phyloP scores from a whole-genome alignment of 768 basidiomycete species.

The Lactarius evosmus region DNA sequence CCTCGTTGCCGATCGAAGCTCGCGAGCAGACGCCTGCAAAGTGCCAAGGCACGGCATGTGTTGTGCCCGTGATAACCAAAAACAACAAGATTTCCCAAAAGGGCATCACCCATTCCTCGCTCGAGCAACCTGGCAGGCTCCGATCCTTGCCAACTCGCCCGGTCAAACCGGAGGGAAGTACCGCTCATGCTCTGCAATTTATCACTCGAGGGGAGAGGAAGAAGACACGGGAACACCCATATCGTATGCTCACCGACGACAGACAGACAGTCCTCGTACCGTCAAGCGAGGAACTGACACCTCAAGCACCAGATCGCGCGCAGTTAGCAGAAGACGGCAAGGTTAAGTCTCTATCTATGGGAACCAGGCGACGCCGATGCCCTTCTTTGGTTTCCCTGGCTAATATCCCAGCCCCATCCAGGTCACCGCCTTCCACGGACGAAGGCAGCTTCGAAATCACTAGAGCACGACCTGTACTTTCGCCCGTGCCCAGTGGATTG shows the following conservation, averaged over 20 bases:
- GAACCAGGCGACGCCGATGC: conserved; percentile 2
- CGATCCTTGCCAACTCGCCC: not conserved
- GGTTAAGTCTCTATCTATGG: not conserved
- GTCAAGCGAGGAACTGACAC: not conserved
- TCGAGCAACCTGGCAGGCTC: not conserved
- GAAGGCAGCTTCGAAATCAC: conserved; percentile 14
- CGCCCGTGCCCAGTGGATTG: not conserved
- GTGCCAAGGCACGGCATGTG: not conserved
- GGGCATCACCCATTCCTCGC: not conserved
- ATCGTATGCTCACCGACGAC: not conserved
- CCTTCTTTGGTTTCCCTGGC: not conserved
- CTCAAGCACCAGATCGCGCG: not conserved
- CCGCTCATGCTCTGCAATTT: not conserved
- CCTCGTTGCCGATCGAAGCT: not conserved
- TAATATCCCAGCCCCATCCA: not conserved
- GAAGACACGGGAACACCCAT: not conserved
- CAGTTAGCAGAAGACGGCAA: not conserved
- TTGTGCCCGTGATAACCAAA: not conserved
- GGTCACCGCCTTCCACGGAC: not conserved
- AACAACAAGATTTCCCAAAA: not conserved
- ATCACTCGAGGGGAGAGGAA: not conserved
- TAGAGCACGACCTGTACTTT: not conserved
- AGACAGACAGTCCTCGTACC: too few relatives aligned
- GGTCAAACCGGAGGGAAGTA: not conserved
- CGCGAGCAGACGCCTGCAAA: not conserved